Evolutionary conservation across 1,139 yeast species (phyloP).

Genomic region (Blastobotrys proliferans): DNA sequence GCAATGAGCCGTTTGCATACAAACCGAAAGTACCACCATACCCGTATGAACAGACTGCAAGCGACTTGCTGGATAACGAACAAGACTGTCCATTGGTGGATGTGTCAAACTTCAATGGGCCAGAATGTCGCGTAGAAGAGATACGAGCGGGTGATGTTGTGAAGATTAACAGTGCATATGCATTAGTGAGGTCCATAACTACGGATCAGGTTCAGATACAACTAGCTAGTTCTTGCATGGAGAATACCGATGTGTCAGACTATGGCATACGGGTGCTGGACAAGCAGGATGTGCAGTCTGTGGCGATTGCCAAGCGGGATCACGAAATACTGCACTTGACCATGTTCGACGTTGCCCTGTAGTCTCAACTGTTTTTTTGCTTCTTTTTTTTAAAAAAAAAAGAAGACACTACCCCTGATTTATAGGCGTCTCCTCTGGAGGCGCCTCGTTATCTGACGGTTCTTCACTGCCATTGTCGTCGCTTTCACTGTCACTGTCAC

Average conservation of each 20-base stretch:
- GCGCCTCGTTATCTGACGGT: neutral
- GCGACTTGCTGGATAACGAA: neutral
- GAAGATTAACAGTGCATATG: neutral
- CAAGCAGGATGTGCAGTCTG: conserved; percentile 1
- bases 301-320: conserved; percentile 1
- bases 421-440: no score
- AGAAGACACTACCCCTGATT: no score
- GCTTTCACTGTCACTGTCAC: conserved; percentile 9
- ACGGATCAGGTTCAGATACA: conserved; percentile 1
- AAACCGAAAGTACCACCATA: conserved; percentile 15
- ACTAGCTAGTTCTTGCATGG: conserved; percentile 6
- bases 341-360: conserved; percentile 11
- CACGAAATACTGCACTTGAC: conserved; percentile 11
- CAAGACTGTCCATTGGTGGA: conserved; percentile 11
- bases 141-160: conserved; percentile 4
- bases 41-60: conserved; percentile 3
- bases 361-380: neutral
- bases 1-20: conserved; percentile 13
- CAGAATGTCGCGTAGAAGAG: neutral
- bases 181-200: neutral
- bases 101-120: neutral
- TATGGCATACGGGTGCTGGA: conserved; percentile 14
- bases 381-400: conserved; percentile 5
- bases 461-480: conserved; percentile 6
- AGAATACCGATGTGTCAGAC: conserved; percentile 8